Percentiles rank a stretch among this genome's conserved stretches.
These are phyloP conservation scores for Diaporthe velutina DNA, from an alignment of 2,329 filamentous ascomycete species.

Conservation along the genomic window DNA sequence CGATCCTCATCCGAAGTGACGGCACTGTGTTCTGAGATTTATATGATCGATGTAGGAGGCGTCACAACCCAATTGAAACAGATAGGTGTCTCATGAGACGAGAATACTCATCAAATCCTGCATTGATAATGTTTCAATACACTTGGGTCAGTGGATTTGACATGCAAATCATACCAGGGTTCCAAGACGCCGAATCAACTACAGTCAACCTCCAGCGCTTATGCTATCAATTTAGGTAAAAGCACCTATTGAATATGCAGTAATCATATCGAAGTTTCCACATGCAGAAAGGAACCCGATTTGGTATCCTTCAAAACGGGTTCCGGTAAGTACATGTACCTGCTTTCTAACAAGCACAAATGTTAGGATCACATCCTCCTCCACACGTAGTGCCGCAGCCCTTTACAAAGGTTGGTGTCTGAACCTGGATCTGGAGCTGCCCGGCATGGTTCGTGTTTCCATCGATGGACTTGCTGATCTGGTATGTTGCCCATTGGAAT, in stretches of 20 bases:
- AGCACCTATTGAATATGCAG: neutral
- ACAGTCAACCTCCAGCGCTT: neutral
- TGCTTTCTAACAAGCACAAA: conserved; percentile 25
- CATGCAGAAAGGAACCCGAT: neutral
- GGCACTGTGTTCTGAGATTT: conserved; percentile 79
- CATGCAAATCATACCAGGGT: neutral
- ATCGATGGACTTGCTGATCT: conserved; percentile 23
- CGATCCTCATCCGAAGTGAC: conserved; percentile 85
- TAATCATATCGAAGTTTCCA: neutral
- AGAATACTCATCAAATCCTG: neutral
- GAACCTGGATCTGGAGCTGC: conserved; percentile 23
- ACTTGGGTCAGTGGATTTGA: neutral
- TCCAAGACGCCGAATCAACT: neutral
- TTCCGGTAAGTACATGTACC: neutral
- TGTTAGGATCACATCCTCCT: conserved; percentile 6
- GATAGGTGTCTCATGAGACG: neutral
- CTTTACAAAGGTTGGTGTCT: conserved; percentile 30
- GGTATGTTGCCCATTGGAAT: conserved; percentile 23
- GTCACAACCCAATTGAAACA: neutral
- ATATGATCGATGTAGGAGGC: neutral
- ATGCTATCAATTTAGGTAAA: neutral
- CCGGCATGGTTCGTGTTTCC: conserved; percentile 21
- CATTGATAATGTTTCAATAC: neutral
- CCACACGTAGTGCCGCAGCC: conserved; percentile 32
- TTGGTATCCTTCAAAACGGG: neutral